Base-by-base conservation (phyloP, 768 basidiomycete genomes). In the Lepiota brunneoincarnata region DNA sequence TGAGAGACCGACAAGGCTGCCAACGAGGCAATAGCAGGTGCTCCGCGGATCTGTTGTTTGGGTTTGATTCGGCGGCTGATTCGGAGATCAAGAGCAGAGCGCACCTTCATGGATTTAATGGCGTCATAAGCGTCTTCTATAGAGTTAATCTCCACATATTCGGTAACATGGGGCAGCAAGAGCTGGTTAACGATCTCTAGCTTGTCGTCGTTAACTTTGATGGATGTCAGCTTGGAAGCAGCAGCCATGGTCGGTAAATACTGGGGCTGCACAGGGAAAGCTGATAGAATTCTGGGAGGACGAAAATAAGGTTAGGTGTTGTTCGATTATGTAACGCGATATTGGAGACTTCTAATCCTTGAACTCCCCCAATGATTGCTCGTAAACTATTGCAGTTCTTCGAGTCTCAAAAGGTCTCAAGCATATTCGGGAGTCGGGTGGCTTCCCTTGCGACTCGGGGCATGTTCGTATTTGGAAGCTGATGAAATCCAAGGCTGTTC, bases 31-130 rank as follows among this genome's bases (percentile, higher is more conserved):
- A 98, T 98, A 15, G 95, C 96, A 1, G 95, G 95, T 4, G 95
- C 96, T 4, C 95, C 95, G 44, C 96, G 86, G 56, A 81, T 81
- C 75, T 79, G 63, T 44, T 54, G 12, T 36, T 5, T 23, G 11
- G 11, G 31, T 31, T 50, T 11, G 4, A 44, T 31, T 12, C 42
- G 48, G 9, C 15, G 11, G 26, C 20, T 12, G 41, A 18, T 23
- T 21, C 37, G 24, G 17, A 18, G 39, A 57, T 66, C 17, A 24
- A 17, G 54, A 17, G 26, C 26, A 48, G 48, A 17, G 56, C 45
- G 31, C 59, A 87, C 93, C 81, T 93, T 95, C 95, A 98, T 98
- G 14, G 87, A 78, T 72, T 92, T 95, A 71, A 98, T 98, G 15
- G 94, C 95, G 64, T 93, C 90, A 70, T 91, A 89, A 0, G 94